Evolutionary conservation across 116 monocot species (phyloP), one percentile per base, ranked within the genome.

Genomic region (Cymodocea nodosa): DNA sequence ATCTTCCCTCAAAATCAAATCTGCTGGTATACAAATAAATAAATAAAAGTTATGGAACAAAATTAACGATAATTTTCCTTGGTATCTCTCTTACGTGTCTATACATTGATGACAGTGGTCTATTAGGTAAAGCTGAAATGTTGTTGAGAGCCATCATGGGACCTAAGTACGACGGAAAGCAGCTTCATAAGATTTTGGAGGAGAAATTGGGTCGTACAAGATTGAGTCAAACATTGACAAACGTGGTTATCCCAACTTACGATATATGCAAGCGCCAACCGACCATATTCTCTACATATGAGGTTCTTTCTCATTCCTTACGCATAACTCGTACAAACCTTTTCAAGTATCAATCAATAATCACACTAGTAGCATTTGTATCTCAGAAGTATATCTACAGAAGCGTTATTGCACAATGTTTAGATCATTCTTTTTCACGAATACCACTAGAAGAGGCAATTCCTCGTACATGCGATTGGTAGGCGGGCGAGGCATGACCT

Each of bases 251-350:
- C 23, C 82, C 83, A 16, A 66, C 79, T 17, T 83, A 79, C 40
- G 83, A 83, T 51, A 58, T 83, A 24, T n/a, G n/a, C n/a, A 75
- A 54, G 66, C 37, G 24, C 9, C 79, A 79, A 52, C 83, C 83
- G 6, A 73, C 59, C 8, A 49, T 79, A 35, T 83, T 79, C 61
- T 69, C 73, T 34, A 78, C 56, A 52, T 55, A 60, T 50, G 71
- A 78, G 74, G 82, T 75, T 44, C 44, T 7, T 44, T 44, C 44
- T 44, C 44, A 44, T 44, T 39, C 2, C 39, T 39, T 9, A 39
- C 9, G 39, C 39, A 39, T 39, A 39, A 39, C 39, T 39, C 39
- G 39, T 39, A 39, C 39, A 39, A 6, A 39, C 39, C 39, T 39
- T 39, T 39, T 39, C 9, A 44, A 44, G 44, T 44, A 44, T 12